These are phyloP conservation scores for Saksenaea vasiformis DNA, from an alignment of 371 early-diverging fungal species.

Conservation along the genomic window DNA sequence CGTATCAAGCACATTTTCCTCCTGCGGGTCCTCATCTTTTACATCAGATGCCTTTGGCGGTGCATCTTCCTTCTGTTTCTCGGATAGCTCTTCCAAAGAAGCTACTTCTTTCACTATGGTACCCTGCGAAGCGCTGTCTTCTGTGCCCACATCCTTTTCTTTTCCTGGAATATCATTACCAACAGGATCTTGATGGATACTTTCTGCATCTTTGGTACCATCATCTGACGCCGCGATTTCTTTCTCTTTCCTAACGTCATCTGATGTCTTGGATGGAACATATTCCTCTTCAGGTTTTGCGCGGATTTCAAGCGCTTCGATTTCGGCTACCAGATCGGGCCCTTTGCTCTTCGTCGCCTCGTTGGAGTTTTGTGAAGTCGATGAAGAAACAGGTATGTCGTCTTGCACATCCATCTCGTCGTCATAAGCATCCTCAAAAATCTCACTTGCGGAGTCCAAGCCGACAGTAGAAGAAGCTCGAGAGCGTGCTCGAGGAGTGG, in stretches of 20 bases:
- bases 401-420: constrained; percentile 11
- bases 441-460: constrained; percentile 24
- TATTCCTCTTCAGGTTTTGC: not conserved
- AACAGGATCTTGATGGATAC: not conserved
- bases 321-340: constrained; percentile 9
- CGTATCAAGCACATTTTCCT: not conserved
- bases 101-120: not conserved
- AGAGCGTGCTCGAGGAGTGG: constrained; percentile 19
- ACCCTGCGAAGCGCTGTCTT: not conserved
- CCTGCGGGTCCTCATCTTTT: not conserved
- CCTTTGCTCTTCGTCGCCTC: not conserved
- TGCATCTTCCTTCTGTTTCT: not conserved
- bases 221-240: not conserved
- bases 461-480: constrained; percentile 20
- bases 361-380: not conserved
- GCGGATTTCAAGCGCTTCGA: constrained; percentile 10
- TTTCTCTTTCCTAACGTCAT: not conserved
- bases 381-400: constrained; percentile 7
- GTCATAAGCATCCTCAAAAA: constrained; percentile 25
- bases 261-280: not conserved
- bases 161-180: not conserved
- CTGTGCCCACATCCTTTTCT: not conserved
- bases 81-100: not conserved
- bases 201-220: not conserved
- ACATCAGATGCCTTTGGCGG: not conserved